Evolutionary conservation across 306 rosid species (phyloP), one percentile per base, ranked within the genome.

Genomic region (Quercus engelmannii): DNA sequence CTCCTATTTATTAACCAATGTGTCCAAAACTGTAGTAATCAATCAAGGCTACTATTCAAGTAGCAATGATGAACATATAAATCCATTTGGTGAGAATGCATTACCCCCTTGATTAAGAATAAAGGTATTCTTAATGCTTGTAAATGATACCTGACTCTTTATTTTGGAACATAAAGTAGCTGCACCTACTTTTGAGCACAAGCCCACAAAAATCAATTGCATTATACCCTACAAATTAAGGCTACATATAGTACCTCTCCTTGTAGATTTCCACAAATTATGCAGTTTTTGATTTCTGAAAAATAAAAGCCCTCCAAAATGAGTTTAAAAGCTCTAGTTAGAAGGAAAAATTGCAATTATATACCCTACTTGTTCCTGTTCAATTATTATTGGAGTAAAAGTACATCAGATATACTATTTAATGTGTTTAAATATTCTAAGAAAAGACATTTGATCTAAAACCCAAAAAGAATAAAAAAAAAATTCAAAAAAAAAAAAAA

Each of bases 181-280:
- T 82, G 83, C 75, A 84, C 88, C 86, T 85, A 85, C 90, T 87
- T 78, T 85, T 78, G 73, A 72, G 84, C 76, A 75, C 78, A 64
- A 87, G 79, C 65, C 55, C 52, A 79, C 82, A 69, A 41, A 82
- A 87, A 74, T 70, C 72, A 77, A 85, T 38, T 58, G 64, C 73
- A 81, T 43, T 59, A 70, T 76, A 67, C 72, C 51, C 72, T 33
- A 19, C 59, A 69, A 56, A 19, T 67, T 30, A 59, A 59, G 55
- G 35, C 25, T 17, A 51, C 6, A 55, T 6, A 0, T 6, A 3
- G 56, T 59, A 75, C 57, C 1, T 26, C 41, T 64, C 41, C 15
- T 15, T 5, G 58, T 19, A 15, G 57, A 71, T 70, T 78, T 43
- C 19, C 62, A 78, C 49, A 49, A 71, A 62, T 57, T 78, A 28